Base-by-base conservation (phyloP, 176 grass and related monocot species). In the Aegilops speltoides region DNA sequence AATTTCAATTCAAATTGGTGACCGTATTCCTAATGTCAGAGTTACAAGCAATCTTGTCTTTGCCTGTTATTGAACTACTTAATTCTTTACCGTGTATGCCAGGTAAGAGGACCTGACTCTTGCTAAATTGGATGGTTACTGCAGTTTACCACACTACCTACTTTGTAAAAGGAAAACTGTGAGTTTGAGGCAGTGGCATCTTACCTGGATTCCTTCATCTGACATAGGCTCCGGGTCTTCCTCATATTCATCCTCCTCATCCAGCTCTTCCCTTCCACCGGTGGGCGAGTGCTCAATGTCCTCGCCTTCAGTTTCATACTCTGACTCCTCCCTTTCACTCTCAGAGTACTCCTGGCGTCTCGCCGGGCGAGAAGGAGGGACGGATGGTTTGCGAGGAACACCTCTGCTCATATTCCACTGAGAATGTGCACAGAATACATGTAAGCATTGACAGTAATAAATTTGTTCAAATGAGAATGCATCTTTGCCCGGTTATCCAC, bases 301-400 rank as follows among this genome's bases (percentile, higher is more conserved):
- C 65, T 99, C 92, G 3, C 94, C 97, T n/a, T 96, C 92, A 70
- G 88, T 96, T 96, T 99, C 94, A 83, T 99, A 96, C 64, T 96
- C 97, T 33, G 94, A 96, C 69, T 94, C 97, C 78, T 94, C 91
- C 72, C 89, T 89, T 57, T 95, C 91, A 73, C 93, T 93, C 84
- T 87, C 91, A 19, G 89, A 93, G 77, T 96, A 96, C 84, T 93
- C 86, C 70, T 85, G 83, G 16, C 73, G 92, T 36, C 88, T 93
- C 8, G 84, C 72, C 68, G 79, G 77, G 26, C 80, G 92, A 86
- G 89, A 83, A 91, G 84, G 76, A 71, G 93, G 76, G 69, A 90
- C 79, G 2, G 88, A 82, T 89, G 86, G 52, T 65, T 96, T 96
- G 59, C 67, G 86, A 20, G 89, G 70, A 70, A 83, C 64, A 80